These are phyloP conservation scores for Aspergillus wentii DNA, from an alignment of 495 filamentous ascomycete species.

Conservation along the genomic window DNA sequence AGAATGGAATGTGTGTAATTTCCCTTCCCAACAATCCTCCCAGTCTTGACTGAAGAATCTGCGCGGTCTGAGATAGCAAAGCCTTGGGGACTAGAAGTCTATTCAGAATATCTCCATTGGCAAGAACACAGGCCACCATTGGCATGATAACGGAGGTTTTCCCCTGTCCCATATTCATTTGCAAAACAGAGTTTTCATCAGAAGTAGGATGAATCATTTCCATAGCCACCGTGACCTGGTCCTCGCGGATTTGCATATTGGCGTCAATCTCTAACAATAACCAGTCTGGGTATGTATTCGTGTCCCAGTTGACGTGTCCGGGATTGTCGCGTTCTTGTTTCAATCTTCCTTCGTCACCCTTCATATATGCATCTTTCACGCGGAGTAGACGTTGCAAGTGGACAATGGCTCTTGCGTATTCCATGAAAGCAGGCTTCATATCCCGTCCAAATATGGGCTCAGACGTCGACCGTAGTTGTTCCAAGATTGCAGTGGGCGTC, in stretches of 20 bases:
- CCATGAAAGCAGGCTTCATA: slow-evolving; percentile 11
- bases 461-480: slow-evolving; percentile 42
- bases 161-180: slow-evolving; percentile 74
- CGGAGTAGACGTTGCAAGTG: slow-evolving; percentile 34
- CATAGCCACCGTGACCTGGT: slow-evolving; percentile 52
- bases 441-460: slow-evolving; percentile 20
- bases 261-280: slow-evolving; percentile 62
- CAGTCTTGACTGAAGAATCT: slow-evolving; percentile 52
- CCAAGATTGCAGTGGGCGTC: slow-evolving; percentile 45
- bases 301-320: slow-evolving; percentile 51
- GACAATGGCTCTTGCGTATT: slow-evolving; percentile 31
- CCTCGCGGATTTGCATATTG: slow-evolving; percentile 55
- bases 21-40: slow-evolving; percentile 54
- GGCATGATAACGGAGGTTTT: slow-evolving; percentile 71
- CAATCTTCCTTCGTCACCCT: slow-evolving; percentile 27
- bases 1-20: slow-evolving; percentile 60
- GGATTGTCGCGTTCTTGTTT: slow-evolving; percentile 45
- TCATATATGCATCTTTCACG: slow-evolving; percentile 29
- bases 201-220: slow-evolving; percentile 50
- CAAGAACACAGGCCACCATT: slow-evolving; percentile 51
- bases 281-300: slow-evolving; percentile 47
- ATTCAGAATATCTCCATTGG: slow-evolving; percentile 45
- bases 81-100: slow-evolving; percentile 61
- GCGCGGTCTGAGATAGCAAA: slow-evolving; percentile 54
- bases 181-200: slow-evolving; percentile 50